phyloP scores from a whole-genome alignment of 2,329 filamentous ascomycete genomes.

The Ophiostoma angusticollis region DNA sequence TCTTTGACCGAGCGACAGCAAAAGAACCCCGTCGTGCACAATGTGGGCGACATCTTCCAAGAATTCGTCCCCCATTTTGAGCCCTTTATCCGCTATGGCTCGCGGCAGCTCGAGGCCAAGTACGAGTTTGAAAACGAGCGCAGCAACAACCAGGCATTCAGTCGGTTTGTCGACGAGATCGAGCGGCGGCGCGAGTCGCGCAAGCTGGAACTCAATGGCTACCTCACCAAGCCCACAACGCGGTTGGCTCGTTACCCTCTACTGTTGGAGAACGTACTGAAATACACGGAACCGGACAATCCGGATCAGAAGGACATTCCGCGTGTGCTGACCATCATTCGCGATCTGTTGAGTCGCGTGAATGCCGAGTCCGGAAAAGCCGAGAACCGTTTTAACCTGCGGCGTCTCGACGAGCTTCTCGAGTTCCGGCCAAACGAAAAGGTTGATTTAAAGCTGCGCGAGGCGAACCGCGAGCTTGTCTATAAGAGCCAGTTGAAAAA shows the following conservation, averaged over 20 bases:
- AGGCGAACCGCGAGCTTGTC: constrained; percentile 82
- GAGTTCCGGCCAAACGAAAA: constrained; percentile 82
- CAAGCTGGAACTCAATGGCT: constrained; percentile 93
- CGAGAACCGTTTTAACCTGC: constrained; percentile 92
- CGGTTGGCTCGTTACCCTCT: constrained; percentile 87
- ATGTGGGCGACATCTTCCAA: constrained; percentile 86
- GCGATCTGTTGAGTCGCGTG: constrained; percentile 74
- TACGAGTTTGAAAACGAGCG: constrained; percentile 98
- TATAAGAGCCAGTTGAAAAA: constrained; percentile 95
- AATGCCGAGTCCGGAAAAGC: constrained; percentile 94
- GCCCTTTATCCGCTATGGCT: constrained; percentile 92
- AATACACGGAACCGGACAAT: constrained; percentile 80
- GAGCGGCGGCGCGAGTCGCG: constrained; percentile 92
- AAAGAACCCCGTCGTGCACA: constrained; percentile 75
- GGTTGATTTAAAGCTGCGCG: constrained; percentile 86
- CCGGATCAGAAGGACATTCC: constrained; percentile 87
- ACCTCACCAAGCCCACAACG: constrained; percentile 94
- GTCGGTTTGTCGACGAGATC: constrained; percentile 90
- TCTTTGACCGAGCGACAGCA: constrained; percentile 84
- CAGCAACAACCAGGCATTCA: constrained; percentile 69
- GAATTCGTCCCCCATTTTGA: constrained; percentile 87
- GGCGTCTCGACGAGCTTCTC: constrained; percentile 80
- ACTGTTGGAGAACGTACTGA: constrained; percentile 79
- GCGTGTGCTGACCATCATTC: constrained; percentile 74
- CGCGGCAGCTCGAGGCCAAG: constrained; percentile 91